phyloP scores from a whole-genome alignment of 2,329 filamentous ascomycete genomes.

The Stemphylium lycopersici region DNA sequence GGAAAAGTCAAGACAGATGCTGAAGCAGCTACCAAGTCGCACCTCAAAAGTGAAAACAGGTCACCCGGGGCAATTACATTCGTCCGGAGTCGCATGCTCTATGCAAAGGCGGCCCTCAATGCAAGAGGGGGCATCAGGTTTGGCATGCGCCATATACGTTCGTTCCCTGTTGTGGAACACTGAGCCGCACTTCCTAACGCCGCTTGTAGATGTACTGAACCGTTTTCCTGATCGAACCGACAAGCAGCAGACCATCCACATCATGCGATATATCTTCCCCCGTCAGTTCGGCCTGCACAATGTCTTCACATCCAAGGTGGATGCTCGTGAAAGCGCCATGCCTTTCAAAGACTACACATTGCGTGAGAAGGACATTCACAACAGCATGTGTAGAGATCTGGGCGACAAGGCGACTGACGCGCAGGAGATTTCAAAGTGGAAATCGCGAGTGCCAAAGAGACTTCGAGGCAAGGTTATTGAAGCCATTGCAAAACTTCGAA shows the following conservation, averaged over 20 bases:
- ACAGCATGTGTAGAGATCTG: constrained; percentile 30
- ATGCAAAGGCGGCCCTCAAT: constrained; percentile 76
- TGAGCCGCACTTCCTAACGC: constrained; percentile 21
- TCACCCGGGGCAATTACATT: constrained; percentile 70
- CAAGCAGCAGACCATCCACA: constrained; percentile 64
- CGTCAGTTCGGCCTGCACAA: constrained; percentile 90
- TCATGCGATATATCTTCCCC: constrained; percentile 94
- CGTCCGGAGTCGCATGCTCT: constrained; percentile 83
- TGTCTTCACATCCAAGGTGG: constrained; percentile 77
- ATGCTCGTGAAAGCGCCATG: constrained; percentile 70
- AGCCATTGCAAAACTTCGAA: constrained; percentile 72
- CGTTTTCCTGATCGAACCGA: constrained; percentile 62
- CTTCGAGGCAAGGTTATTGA: constrained; percentile 67
- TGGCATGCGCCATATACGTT: constrained; percentile 83
- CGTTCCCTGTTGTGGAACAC: constrained; percentile 39
- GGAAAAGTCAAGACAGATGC: background rate
- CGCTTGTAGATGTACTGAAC: constrained; percentile 74
- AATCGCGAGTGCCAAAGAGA: constrained; percentile 63
- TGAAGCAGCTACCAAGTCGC: constrained; percentile 1
- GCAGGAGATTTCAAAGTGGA: constrained; percentile 43
- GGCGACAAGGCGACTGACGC: constrained; percentile 23
- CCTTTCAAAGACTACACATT: constrained; percentile 83
- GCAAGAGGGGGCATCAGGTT: constrained; percentile 70
- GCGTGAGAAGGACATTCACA: constrained; percentile 78
- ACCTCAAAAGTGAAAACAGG: constrained; percentile 17